Percentiles rank a stretch among this genome's conserved stretches.
These are phyloP conservation scores for Sphaerostilbella broomeana DNA, from an alignment of 2,329 filamentous ascomycete genomes.

Conservation along the genomic window DNA sequence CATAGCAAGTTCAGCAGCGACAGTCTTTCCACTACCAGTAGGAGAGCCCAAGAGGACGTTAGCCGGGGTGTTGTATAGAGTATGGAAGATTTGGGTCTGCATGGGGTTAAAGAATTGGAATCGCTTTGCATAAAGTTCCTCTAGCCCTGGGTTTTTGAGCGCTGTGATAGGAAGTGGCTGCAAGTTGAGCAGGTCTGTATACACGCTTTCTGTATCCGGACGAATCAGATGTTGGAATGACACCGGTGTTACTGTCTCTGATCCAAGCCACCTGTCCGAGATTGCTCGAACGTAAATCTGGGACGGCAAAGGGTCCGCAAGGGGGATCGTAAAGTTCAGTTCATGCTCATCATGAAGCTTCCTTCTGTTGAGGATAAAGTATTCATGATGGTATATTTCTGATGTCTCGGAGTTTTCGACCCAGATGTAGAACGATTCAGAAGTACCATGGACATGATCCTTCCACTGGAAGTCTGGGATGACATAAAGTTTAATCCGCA, in stretches of 20 bases:
- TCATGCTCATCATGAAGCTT: slow-evolving; percentile 96
- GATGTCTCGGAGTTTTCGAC: slow-evolving; percentile 97
- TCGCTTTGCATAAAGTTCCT: slow-evolving; percentile 79
- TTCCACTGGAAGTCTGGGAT: slow-evolving; percentile 93
- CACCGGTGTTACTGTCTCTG: slow-evolving; percentile 89
- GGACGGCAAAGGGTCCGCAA: slow-evolving; percentile 85
- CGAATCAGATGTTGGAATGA: slow-evolving; percentile 98
- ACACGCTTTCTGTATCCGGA: slow-evolving; percentile 94
- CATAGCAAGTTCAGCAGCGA: slow-evolving; percentile 94
- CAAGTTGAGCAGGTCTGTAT: slow-evolving; percentile 86
- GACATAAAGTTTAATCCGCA: slow-evolving; percentile 81
- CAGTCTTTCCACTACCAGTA: slow-evolving; percentile 94
- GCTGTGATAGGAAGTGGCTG: slow-evolving; percentile 84
- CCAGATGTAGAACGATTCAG: slow-evolving; percentile 98
- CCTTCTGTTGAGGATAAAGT: slow-evolving; percentile 82
- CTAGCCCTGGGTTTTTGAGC: slow-evolving; percentile 76
- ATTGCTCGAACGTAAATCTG: slow-evolving; percentile 95
- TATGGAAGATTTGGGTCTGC: slow-evolving; percentile 98
- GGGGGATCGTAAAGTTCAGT: slow-evolving; percentile 92
- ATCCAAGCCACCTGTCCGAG: slow-evolving; percentile 92
- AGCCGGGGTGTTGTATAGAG: slow-evolving; percentile 82
- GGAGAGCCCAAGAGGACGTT: slow-evolving; percentile 94
- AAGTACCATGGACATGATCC: slow-evolving; percentile 84
- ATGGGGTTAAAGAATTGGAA: slow-evolving; percentile 99
- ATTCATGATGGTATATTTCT: slow-evolving; percentile 97